Base-by-base conservation (phyloP, 176 grass and related monocot species). In the Eleusine coracana region DNA sequence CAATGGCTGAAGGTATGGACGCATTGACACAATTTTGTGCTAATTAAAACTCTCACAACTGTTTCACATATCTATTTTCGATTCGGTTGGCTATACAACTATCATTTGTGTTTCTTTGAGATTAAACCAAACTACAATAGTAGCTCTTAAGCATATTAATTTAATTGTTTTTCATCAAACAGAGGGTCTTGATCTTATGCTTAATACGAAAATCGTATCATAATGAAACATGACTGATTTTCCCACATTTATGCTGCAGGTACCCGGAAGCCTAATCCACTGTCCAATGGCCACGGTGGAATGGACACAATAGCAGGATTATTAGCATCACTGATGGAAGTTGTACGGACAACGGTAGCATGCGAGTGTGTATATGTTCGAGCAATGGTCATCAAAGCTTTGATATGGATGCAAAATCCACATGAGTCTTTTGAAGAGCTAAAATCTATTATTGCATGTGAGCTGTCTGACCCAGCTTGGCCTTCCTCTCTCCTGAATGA, bases 321-420 rank as follows among this genome's bases (percentile, higher is more conserved):
- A 73, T 93, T 99, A 84, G 93, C 93, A 66, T 99, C 96, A 71
- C 80, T 99, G 55, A 90, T 99, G 96, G 96, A 99, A 94, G 91
- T 94, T 83, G 96, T 99, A 75, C 91, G 96, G 42, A 94, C 91
- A 90, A 96, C 93, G 21, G 89, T 99, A 83, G 96, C 96, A 80
- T 96, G 96, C 79, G 96, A 99, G 87, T 99, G 91, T 90, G 93
- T 96, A 70, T 99, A 96, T 92, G 96, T 99, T 91, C 93, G 96
- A 90, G 91, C 87, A 36, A 96, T 99, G 93, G 93, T 99, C 46
- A 93, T 99, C 73, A 99, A 99, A 87, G 93, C 96, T 84, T 89
- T 99, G 74, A 73, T 99, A 85, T 99, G 96, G 96, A 99, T 99
- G 96, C 96, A 99, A 89, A 99, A 99, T 76, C 91, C 96, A 56